phyloP scores from a whole-genome alignment of 306 rosid genomes.

The Cucumis hystrix region DNA sequence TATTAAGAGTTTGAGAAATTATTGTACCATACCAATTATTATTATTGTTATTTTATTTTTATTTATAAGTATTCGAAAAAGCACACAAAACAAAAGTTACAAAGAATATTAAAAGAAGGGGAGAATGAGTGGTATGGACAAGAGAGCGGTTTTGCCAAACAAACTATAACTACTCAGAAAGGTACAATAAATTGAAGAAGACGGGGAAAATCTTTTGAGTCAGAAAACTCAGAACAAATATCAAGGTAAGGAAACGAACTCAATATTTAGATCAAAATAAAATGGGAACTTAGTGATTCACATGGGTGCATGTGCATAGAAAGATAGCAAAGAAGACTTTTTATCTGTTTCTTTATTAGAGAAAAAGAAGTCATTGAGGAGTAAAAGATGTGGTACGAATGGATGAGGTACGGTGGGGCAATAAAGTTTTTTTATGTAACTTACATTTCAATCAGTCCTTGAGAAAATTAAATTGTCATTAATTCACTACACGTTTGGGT shows the following conservation, averaged over 20 bases:
- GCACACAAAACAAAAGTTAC: neutral
- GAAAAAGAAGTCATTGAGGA: neutral
- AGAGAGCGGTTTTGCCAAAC: neutral
- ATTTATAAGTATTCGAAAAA: neutral
- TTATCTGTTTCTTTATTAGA: neutral
- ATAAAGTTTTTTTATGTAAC: constrained; percentile 5
- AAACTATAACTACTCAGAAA: neutral
- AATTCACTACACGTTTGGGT: constrained; percentile 20
- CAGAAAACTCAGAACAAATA: neutral
- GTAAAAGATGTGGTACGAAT: constrained; percentile 47
- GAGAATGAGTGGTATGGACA: neutral
- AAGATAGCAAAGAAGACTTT: neutral
- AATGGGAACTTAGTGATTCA: neutral
- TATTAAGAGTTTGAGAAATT: neutral
- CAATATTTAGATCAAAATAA: neutral
- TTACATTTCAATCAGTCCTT: neutral
- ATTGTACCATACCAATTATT: neutral
- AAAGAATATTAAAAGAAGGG: neutral
- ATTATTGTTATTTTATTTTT: neutral
- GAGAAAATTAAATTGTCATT: neutral
- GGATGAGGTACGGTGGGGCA: constrained; percentile 40
- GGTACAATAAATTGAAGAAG: neutral
- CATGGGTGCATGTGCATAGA: neutral
- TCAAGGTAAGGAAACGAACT: neutral
- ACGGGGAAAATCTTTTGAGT: neutral